These are phyloP conservation scores for Heimioporus sp. DNA, from an alignment of 768 basidiomycete species.

Conservation along the genomic window DNA sequence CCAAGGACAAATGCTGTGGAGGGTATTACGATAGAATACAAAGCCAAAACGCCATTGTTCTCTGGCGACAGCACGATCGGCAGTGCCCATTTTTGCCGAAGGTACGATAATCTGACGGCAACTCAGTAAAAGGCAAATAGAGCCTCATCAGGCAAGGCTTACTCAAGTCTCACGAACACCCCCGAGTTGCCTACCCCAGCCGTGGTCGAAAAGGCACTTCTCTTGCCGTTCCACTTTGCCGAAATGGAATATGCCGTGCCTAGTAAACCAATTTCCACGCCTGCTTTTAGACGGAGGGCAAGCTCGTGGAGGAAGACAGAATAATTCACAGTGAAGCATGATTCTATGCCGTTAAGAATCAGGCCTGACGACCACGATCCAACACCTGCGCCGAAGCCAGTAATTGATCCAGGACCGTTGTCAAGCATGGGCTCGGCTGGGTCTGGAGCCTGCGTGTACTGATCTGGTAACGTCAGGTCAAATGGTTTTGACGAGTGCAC, in stretches of 20 bases:
- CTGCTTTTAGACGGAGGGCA: slow-evolving; percentile 48
- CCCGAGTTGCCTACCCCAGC: slow-evolving; percentile 46
- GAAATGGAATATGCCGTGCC: slow-evolving; percentile 44
- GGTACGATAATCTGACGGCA: slow-evolving; percentile 46
- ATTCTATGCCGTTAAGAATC: slow-evolving; percentile 44
- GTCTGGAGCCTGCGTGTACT: slow-evolving; percentile 21
- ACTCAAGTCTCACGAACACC: slow-evolving; percentile 58
- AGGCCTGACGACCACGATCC: slow-evolving; percentile 50
- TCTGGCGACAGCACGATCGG: slow-evolving; percentile 58
- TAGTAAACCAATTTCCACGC: slow-evolving; percentile 45
- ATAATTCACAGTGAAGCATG: slow-evolving; percentile 50
- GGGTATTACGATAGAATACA: slow-evolving; percentile 54
- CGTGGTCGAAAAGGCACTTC: slow-evolving; percentile 41
- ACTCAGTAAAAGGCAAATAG: slow-evolving; percentile 13
- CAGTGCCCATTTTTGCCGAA: slow-evolving; percentile 55
- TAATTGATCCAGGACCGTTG: slow-evolving; percentile 43
- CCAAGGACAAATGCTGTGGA: slow-evolving; percentile 49
- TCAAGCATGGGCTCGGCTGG: slow-evolving; percentile 20
- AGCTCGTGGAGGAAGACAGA: slow-evolving; percentile 55
- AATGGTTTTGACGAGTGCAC: slow-evolving; percentile 43
- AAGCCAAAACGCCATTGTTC: slow-evolving; percentile 43
- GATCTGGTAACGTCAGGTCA: slow-evolving; percentile 29
- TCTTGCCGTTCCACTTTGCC: slow-evolving; percentile 49
- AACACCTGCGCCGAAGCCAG: slow-evolving; percentile 47
- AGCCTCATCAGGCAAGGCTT: slow-evolving; percentile 9